phyloP scores from a whole-genome alignment of 148 eudicot species.

The Amaranthus hypochondriacus region DNA sequence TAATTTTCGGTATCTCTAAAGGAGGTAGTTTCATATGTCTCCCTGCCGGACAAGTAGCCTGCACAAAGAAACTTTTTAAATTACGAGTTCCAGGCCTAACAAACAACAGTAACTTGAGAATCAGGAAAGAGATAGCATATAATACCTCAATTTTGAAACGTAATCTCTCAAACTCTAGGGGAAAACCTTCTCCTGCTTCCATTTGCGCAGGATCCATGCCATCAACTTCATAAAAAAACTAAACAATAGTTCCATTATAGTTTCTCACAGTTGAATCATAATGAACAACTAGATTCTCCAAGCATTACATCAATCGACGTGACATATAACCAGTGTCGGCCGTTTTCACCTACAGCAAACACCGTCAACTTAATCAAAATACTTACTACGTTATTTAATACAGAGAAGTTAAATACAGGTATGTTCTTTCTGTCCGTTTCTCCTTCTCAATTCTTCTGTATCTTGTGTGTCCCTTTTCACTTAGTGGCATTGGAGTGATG shows the following conservation, averaged over 20 bases:
- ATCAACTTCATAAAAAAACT: slow-evolving; percentile 86
- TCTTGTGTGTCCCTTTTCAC: no score
- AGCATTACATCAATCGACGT: slow-evolving; percentile 86
- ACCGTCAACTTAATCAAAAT: not conserved
- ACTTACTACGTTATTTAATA: not conserved
- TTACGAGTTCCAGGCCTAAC: not conserved
- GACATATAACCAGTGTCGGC: slow-evolving; percentile 99
- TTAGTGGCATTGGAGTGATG: no score
- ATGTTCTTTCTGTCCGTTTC: not conserved
- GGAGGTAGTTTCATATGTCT: slow-evolving; percentile 40
- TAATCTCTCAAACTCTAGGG: slow-evolving; percentile 77
- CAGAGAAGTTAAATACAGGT: not conserved
- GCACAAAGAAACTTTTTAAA: slow-evolving; percentile 17
- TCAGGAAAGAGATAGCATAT: not conserved
- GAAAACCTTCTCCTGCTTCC: slow-evolving; percentile 86
- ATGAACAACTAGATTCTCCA: slow-evolving; percentile 77
- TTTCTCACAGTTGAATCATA: slow-evolving; percentile 89
- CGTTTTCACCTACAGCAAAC: slow-evolving; percentile 77
- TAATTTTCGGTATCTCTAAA: slow-evolving; percentile 40
- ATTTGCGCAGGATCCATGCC: slow-evolving; percentile 97
- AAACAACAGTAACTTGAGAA: not conserved
- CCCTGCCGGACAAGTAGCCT: slow-evolving; percentile 90
- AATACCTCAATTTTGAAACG: slow-evolving; percentile 71
- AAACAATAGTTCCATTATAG: slow-evolving; percentile 77
- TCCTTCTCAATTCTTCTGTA: no score